Base-by-base conservation (phyloP, 2,329 filamentous ascomycete species). In the Coniella lustricola region DNA sequence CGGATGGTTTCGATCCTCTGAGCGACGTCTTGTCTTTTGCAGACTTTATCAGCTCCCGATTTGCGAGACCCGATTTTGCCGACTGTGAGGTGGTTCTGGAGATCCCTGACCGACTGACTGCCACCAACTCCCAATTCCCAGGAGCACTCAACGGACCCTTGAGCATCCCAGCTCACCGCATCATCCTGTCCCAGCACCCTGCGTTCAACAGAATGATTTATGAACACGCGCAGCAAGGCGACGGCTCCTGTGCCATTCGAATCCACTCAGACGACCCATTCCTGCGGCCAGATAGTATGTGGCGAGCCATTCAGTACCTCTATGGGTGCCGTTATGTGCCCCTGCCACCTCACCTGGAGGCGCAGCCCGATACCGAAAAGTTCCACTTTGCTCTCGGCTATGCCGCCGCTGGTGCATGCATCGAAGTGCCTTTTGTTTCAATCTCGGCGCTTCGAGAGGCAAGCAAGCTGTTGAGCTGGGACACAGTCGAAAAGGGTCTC, bases 301-400 rank as follows among this genome's bases (percentile, higher is more conserved):
- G 73, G 62, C 72, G 72, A 59, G 74, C 75, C 2, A 64, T 77
- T n/a, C 77, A 81, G 57, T 68, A 72, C 38, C 65, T 83, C 4
- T 83, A 83, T 54, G 74, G 77, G 25, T 67, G 71, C 48, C 72
- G 75, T 0, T 57, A 59, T 14, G 44, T 57, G 3, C 49, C 22
- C 3, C 52, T 56, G 21, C 56, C 48, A 8, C 35, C 31, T 36
- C 39, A 45, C 4, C 14, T 49, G 17, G 33, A 46, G 17, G 42
- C 45, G 22, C 44, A 54, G 33, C 36, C 52, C n/a, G 46, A 49
- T 7, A 20, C 42, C 4, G 52, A 54, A 16, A 52, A 52, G 17
- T 72, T 80, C 50, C 67, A 73, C 29, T 77, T 78, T 53, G 75
- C 75, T n/a, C 64, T 87, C 17, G 79, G 79, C 20, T 85, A 85